Evolutionary conservation across 2,329 filamentous ascomycete genomes (phyloP).

Genomic region (Didymella arachidicola): DNA sequence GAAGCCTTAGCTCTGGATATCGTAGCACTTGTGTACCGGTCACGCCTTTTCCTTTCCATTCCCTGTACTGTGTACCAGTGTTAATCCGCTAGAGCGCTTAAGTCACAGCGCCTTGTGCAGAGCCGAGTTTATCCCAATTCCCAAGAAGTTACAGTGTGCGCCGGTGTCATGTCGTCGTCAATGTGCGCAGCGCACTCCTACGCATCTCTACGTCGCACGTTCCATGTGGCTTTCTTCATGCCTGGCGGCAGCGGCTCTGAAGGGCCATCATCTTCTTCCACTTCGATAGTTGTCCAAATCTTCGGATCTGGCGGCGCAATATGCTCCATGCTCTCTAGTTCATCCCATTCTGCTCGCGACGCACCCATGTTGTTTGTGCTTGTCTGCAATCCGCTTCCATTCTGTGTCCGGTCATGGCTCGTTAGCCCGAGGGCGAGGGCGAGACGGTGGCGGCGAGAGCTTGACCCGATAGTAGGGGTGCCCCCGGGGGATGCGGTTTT

Average conservation of each 20-base stretch:
- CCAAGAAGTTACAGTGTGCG: not conserved
- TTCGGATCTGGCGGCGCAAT: conserved; percentile 28
- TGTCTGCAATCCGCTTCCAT: conserved; percentile 34
- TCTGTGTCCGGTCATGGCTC: conserved; percentile 31
- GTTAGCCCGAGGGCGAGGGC: conserved; percentile 37
- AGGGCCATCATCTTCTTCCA: conserved; percentile 16
- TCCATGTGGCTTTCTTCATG: conserved; percentile 44
- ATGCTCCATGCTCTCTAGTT: conserved; percentile 30
- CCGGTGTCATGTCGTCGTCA: not conserved
- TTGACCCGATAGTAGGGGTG: conserved; percentile 34
- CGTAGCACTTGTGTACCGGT: not conserved
- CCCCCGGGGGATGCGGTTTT: conserved; percentile 26
- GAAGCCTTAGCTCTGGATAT: not conserved
- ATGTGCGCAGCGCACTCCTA: not conserved
- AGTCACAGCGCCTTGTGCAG: not conserved
- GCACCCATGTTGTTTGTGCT: conserved; percentile 15
- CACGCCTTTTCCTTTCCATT: not conserved
- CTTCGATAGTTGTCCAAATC: conserved; percentile 27
- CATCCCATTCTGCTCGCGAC: conserved; percentile 29
- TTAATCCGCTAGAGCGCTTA: not conserved
- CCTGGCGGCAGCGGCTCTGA: conserved; percentile 27
- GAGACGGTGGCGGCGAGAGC: conserved; percentile 32
- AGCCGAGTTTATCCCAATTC: not conserved
- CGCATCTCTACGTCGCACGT: conserved; percentile 40
- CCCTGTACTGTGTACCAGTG: not conserved